Conservation (phyloP, 345 rosid genomes). For the Fremontodendron californicum region DNA sequence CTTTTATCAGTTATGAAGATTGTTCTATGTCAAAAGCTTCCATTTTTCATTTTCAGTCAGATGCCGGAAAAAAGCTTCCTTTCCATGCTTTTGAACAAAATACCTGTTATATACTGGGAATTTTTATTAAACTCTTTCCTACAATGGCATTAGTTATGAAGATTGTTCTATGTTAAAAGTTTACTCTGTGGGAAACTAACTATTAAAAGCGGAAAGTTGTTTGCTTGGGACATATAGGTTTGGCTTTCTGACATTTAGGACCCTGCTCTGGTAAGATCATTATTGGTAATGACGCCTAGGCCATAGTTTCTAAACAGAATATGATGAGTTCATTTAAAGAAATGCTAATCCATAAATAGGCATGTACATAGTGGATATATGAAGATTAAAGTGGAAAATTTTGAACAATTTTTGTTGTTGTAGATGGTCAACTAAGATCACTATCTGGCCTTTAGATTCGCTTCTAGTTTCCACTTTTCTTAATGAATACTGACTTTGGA, state of each 20-base stretch:
- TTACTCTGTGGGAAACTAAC: not conserved
- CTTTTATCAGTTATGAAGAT: not conserved
- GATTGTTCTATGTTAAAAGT: not conserved
- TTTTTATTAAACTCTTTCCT: not conserved
- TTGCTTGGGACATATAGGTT: not conserved
- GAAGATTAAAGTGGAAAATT: not conserved
- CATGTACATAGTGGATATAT: not conserved
- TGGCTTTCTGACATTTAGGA: not conserved
- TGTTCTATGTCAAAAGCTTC: no score
- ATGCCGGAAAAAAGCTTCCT: conserved; percentile 90
- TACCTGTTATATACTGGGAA: not conserved
- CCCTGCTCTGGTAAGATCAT: not conserved
- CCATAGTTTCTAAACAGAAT: not conserved
- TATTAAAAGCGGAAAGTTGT: not conserved
- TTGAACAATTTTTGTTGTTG: conserved; percentile 1
- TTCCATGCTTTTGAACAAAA: not conserved
- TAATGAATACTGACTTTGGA: not conserved
- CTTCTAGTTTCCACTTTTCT: not conserved
- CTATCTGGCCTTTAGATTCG: not conserved
- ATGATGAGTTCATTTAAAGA: conserved; percentile 1
- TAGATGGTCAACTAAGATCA: not conserved
- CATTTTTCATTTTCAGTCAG: conserved; percentile 57
- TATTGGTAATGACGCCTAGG: not conserved
- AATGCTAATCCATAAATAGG: not conserved
- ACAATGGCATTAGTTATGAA: not conserved